A percentile compares a stretch with the other conserved stretches of the same genome.
These are phyloP conservation scores for Triticum monococcum DNA, from an alignment of 176 grass and related monocot genomes.

Conservation along the genomic window DNA sequence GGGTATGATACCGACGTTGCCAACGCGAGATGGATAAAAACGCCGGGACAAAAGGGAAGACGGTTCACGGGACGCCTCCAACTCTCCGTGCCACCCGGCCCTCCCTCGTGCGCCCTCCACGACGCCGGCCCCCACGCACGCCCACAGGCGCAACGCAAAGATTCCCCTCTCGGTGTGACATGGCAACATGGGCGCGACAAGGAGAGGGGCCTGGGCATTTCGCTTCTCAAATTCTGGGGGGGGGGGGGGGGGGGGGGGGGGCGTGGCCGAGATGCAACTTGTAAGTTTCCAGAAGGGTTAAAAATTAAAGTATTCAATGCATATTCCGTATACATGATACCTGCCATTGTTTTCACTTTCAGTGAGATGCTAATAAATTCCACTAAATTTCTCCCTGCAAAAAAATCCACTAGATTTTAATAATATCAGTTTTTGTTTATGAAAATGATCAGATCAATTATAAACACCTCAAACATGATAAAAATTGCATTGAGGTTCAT, in stretches of 20 bases:
- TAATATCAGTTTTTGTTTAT: too few species aligned
- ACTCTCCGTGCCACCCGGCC: background rate
- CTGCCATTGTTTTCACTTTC: too few species aligned
- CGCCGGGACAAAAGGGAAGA: background rate
- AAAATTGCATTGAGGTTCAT: too few species aligned
- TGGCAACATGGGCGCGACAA: slow-evolving; percentile 11
- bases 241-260: too few species aligned
- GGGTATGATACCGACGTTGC: background rate
- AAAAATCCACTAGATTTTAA: too few species aligned
- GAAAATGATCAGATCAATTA: too few species aligned
- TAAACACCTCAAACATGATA: too few species aligned
- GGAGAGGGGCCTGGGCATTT: background rate
- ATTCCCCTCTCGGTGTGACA: background rate
- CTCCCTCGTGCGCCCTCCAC: background rate
- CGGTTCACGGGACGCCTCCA: slow-evolving; percentile 21
- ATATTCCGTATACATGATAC: too few species aligned
- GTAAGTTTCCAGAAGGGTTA: background rate
- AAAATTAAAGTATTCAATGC: background rate
- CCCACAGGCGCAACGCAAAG: background rate
- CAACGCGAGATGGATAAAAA: background rate
- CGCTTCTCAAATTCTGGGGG: background rate
- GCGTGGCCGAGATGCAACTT: background rate
- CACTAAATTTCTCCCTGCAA: too few species aligned
- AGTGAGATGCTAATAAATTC: too few species aligned
- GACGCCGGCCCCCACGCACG: background rate